Percentiles rank a stretch among this genome's conserved stretches.
Conservation (phyloP, 2,329 filamentous ascomycete species). For the Fusarium tricinctum region DNA sequence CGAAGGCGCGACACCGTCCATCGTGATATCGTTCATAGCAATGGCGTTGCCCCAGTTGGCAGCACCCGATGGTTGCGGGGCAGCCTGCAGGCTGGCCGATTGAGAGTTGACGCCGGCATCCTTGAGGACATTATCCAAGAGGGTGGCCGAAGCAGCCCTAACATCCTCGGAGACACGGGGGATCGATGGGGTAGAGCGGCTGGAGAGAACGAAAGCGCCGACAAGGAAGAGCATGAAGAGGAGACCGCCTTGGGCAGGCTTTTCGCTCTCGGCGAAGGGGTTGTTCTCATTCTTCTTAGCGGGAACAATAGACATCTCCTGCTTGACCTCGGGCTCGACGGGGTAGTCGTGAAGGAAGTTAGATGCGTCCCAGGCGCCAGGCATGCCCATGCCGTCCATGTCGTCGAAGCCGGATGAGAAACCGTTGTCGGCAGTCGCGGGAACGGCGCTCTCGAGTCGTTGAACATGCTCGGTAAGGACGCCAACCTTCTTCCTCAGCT, state of each 20-base stretch:
- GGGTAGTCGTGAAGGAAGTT: conserved; percentile 78
- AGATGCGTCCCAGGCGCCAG: conserved; percentile 83
- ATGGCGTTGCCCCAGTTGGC: conserved; percentile 57
- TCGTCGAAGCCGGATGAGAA: conserved; percentile 81
- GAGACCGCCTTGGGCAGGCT: conserved; percentile 82
- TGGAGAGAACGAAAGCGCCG: conserved; percentile 95
- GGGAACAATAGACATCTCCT: conserved; percentile 68
- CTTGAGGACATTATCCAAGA: conserved; percentile 86
- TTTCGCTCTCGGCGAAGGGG: conserved; percentile 66
- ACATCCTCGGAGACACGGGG: conserved; percentile 85
- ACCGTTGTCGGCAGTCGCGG: conserved; percentile 65
- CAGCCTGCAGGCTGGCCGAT: conserved; percentile 61
- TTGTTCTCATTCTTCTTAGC: conserved; percentile 63
- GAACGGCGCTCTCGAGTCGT: conserved; percentile 74
- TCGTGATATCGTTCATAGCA: conserved; percentile 59
- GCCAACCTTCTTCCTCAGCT: conserved; percentile 92
- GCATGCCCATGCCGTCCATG: conserved; percentile 88
- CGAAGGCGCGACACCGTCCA: conserved; percentile 64
- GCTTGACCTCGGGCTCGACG: conserved; percentile 73
- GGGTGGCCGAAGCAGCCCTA: conserved; percentile 80
- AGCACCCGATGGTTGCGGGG: conserved; percentile 67
- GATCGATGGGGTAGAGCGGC: conserved; percentile 78
- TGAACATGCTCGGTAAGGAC: conserved; percentile 81
- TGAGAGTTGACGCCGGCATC: conserved; percentile 74
- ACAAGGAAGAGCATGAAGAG: conserved; percentile 97